Evolutionary conservation across 2,329 filamentous ascomycete species (phyloP).

Genomic region (Cladosporium sp.): DNA sequence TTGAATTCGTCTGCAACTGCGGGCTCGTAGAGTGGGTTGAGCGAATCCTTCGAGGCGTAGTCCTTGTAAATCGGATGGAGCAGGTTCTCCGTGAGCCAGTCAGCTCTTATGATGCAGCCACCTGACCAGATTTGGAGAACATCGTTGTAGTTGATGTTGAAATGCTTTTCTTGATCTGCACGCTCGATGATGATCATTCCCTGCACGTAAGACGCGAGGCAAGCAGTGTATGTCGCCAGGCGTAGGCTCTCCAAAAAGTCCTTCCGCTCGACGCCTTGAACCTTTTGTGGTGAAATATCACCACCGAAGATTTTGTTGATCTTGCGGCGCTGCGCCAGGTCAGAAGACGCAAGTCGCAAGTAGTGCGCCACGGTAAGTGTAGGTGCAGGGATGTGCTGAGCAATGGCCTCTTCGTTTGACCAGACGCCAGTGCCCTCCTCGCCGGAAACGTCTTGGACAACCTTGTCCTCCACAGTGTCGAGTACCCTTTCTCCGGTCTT

Average conservation of each 20-base stretch:
- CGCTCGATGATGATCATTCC: slow-evolving; percentile 64
- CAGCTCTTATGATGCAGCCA: slow-evolving; percentile 70
- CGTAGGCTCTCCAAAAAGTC: slow-evolving; percentile 59
- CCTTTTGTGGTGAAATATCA: slow-evolving; percentile 41
- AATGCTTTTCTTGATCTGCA: slow-evolving; percentile 59
- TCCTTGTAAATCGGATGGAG: slow-evolving; percentile 50
- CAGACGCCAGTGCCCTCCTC: slow-evolving; percentile 68
- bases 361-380: slow-evolving; percentile 65
- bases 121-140: slow-evolving; percentile 65
- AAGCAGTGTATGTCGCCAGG: slow-evolving; percentile 62
- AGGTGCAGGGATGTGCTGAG: slow-evolving; percentile 62
- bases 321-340: slow-evolving; percentile 56
- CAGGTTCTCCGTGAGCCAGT: slow-evolving; percentile 60
- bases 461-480: slow-evolving; percentile 65
- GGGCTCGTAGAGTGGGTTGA: slow-evolving; percentile 50
- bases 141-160: slow-evolving; percentile 56
- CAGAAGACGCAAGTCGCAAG: slow-evolving; percentile 63
- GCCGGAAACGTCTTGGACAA: slow-evolving; percentile 67
- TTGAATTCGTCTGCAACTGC: slow-evolving; percentile 56
- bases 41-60: slow-evolving; percentile 36
- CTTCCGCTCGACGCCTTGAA: slow-evolving; percentile 37
- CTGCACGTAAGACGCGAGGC: slow-evolving; percentile 64
- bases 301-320: slow-evolving; percentile 51
- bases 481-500: slow-evolving; percentile 52
- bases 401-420: slow-evolving; percentile 63